These are phyloP conservation scores for Ogataea haglerorum DNA, from an alignment of 805 yeast species.

Conservation along the genomic window DNA sequence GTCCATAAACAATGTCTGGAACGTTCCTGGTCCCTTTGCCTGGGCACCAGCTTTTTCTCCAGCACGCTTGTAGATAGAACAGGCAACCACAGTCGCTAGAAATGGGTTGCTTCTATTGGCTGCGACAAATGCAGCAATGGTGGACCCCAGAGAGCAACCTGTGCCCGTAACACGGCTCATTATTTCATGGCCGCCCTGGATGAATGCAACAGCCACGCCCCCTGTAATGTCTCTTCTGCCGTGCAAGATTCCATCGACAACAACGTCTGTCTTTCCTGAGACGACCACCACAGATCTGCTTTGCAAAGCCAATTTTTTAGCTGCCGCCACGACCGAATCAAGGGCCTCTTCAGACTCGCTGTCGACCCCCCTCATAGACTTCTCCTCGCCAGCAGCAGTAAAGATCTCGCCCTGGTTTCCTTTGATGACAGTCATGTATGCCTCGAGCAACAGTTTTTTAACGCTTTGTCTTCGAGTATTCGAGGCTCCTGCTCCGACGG, in stretches of 20 bases:
- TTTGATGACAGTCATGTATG: conserved; percentile 65
- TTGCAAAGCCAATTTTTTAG: conserved; percentile 45
- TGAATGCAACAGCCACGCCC: conserved; percentile 23
- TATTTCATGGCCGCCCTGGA: conserved; percentile 56
- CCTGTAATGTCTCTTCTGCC: conserved; percentile 18
- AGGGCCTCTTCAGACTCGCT: conserved; percentile 23
- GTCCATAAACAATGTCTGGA: conserved; percentile 47
- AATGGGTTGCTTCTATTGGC: conserved; percentile 40
- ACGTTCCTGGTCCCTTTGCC: conserved; percentile 53
- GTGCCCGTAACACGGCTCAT: conserved; percentile 76
- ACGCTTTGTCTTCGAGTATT: conserved; percentile 49
- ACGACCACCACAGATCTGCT: conserved; percentile 62
- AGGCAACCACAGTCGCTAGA: conserved; percentile 52
- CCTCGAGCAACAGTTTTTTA: conserved; percentile 48
- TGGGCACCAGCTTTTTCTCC: conserved; percentile 49
- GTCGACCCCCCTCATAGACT: conserved; percentile 73
- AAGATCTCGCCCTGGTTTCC: conserved; percentile 84
- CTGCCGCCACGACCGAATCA: conserved; percentile 38
- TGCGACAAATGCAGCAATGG: conserved; percentile 57
- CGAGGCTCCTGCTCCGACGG: conserved; percentile 92
- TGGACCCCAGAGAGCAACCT: conserved; percentile 80
- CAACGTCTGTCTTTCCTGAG: conserved; percentile 58
- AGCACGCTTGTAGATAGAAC: conserved; percentile 55
- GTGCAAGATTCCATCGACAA: conserved; percentile 42
- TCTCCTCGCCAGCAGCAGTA: conserved; percentile 49